phyloP scores from a whole-genome alignment of 768 basidiomycete species.

The Boletus eberwhitei region DNA sequence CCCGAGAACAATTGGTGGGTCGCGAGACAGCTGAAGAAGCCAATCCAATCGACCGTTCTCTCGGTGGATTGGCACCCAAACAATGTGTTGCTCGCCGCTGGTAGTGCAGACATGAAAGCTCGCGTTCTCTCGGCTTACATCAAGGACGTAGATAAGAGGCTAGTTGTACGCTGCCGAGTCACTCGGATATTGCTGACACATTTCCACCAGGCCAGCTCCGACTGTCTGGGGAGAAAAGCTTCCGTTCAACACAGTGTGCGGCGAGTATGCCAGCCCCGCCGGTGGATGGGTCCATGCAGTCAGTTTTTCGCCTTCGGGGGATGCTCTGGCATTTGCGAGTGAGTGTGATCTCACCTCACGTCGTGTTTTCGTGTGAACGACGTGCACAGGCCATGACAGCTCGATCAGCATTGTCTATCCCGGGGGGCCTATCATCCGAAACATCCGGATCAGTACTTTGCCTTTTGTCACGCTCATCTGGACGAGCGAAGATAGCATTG shows the following conservation, averaged over 20 bases:
- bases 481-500: constrained; percentile 75
- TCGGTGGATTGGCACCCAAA: constrained; percentile 98
- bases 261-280: constrained; percentile 82
- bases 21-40: constrained; percentile 94
- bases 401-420: constrained; percentile 92
- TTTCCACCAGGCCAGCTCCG: constrained; percentile 63
- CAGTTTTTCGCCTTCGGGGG: constrained; percentile 95
- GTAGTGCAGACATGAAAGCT: constrained; percentile 97
- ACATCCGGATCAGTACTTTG: constrained; percentile 71
- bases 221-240: constrained; percentile 97
- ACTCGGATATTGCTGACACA: constrained; percentile 6
- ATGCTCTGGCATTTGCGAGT: constrained; percentile 91
- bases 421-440: constrained; percentile 65
- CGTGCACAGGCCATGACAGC: constrained; percentile 84
- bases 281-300: constrained; percentile 98
- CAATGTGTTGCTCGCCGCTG: constrained; percentile 94
- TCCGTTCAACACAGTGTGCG: constrained; percentile 96
- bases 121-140: constrained; percentile 97
- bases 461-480: constrained; percentile 85
- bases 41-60: constrained; percentile 91
- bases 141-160: constrained; percentile 96
- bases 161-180: constrained; percentile 16
- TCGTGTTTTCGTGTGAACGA: background rate
- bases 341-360: constrained; percentile 32
- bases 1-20: constrained; percentile 99